Percentiles rank a stretch among this genome's conserved stretches.
These are phyloP conservation scores for Aspergillus sergii DNA, from an alignment of 2,329 filamentous ascomycete species.

Conservation along the genomic window DNA sequence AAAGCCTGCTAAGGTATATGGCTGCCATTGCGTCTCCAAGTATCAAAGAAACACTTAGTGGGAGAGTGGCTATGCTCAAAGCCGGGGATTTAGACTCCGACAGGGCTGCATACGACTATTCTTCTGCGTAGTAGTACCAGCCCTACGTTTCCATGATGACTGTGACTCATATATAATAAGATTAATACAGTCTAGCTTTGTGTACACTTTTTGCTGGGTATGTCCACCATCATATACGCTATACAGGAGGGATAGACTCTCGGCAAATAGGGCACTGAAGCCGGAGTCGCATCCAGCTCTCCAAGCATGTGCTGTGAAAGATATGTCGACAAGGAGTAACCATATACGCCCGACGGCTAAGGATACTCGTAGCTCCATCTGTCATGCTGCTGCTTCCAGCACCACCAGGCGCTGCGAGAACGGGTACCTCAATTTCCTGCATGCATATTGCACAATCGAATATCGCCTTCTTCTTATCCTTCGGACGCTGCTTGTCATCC, in stretches of 20 bases:
- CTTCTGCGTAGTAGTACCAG: background rate
- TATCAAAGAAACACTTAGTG: background rate
- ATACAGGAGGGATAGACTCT: slow-evolving; percentile 84
- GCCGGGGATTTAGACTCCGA: too few relatives aligned
- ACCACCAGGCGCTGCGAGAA: slow-evolving; percentile 60
- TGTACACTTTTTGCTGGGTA: background rate
- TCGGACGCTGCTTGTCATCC: slow-evolving; percentile 43
- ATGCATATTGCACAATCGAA: slow-evolving; percentile 97
- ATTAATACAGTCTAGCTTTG: background rate
- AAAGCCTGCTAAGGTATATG: background rate
- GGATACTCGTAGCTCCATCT: slow-evolving; percentile 60
- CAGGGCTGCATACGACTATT: background rate
- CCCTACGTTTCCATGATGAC: background rate
- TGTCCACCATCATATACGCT: slow-evolving; percentile 25
- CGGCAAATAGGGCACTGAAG: slow-evolving; percentile 95
- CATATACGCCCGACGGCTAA: slow-evolving; percentile 88
- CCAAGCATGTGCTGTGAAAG: slow-evolving; percentile 87
- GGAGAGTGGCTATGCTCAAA: background rate
- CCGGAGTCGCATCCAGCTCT: slow-evolving; percentile 93
- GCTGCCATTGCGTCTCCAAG: background rate
- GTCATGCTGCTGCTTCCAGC: slow-evolving; percentile 50
- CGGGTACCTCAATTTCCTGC: slow-evolving; percentile 85
- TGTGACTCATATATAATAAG: background rate
- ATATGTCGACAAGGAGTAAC: slow-evolving; percentile 96
- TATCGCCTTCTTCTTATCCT: slow-evolving; percentile 57